A percentile compares a stretch with the other conserved stretches of the same genome.
Evolutionary conservation across 345 rosid species (phyloP).

Genomic region (Draba incana): DNA sequence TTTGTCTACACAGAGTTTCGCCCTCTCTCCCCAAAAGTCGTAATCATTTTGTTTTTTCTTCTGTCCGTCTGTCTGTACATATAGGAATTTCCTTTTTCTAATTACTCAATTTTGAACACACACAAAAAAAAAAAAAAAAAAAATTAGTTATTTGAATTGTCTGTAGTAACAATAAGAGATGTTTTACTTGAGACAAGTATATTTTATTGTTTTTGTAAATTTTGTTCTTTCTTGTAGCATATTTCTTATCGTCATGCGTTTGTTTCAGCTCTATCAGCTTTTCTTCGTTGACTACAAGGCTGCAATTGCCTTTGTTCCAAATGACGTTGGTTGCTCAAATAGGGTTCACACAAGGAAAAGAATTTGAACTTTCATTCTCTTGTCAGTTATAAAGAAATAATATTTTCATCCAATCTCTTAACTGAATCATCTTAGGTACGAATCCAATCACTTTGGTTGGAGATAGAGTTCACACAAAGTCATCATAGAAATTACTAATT

Average conservation of each 20-base stretch:
- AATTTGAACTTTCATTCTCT: no score
- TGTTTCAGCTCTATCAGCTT: not conserved
- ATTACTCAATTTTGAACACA: constrained; percentile 10
- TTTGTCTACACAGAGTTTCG: constrained; percentile 28
- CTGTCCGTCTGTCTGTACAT: constrained; percentile 9
- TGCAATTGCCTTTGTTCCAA: no score
- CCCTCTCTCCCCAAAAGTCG: constrained; percentile 36
- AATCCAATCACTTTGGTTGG: no score
- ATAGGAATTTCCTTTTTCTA: constrained; percentile 33
- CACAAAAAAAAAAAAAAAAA: not conserved
- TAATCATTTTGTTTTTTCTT: not conserved
- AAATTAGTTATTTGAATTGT: constrained; percentile 22
- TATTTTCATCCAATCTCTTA: no score
- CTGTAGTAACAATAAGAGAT: constrained; percentile 55
- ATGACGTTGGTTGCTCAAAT: no score
- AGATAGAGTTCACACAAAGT: no score
- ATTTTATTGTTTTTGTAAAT: constrained; percentile 24
- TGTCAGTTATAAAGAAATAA: no score
- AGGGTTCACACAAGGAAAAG: no score
- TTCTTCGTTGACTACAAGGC: not conserved
- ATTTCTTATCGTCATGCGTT: not conserved
- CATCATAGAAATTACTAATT: no score
- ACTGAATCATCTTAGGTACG: no score
- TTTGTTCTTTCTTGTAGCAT: not conserved
- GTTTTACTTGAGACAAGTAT: constrained; percentile 23